These are phyloP conservation scores for Stereum hirsutum DNA, from an alignment of 1,284 basidiomycete genomes.

Conservation along the genomic window DNA sequence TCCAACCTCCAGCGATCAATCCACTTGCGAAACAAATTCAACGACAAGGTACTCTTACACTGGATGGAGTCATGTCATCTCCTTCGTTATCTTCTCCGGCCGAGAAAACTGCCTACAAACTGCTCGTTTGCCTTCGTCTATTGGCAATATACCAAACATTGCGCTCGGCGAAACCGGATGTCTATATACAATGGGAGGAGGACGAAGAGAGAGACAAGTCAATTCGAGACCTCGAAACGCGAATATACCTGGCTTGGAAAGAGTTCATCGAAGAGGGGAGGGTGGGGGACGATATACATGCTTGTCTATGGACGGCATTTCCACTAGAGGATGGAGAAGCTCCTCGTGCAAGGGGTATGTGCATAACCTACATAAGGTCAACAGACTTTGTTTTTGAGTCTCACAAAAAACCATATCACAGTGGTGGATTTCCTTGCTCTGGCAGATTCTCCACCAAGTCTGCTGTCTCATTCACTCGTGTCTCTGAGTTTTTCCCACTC, in stretches of 20 bases:
- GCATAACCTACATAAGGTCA: neutral
- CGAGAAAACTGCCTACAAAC: constrained; percentile 17
- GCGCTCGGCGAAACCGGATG: constrained; percentile 8
- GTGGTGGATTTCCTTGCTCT: constrained; percentile 35
- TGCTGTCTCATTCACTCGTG: constrained; percentile 33
- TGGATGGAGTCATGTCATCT: no score
- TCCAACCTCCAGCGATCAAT: no score
- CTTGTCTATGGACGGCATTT: constrained; percentile 20
- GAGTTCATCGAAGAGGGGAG: constrained; percentile 16
- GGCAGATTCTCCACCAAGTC: constrained; percentile 19
- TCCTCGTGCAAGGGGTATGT: constrained; percentile 23
- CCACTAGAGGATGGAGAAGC: constrained; percentile 17
- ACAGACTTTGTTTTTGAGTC: neutral
- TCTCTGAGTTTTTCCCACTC: constrained; percentile 27
- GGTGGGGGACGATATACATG: constrained; percentile 13
- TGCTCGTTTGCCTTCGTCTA: constrained; percentile 20
- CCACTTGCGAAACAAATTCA: no score
- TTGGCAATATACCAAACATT: constrained; percentile 4
- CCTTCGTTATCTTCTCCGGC: constrained; percentile 3
- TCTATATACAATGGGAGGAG: constrained; percentile 22
- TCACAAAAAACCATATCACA: constrained; percentile 12
- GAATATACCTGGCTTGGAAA: constrained; percentile 17
- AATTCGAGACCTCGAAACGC: constrained; percentile 12
- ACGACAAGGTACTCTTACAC: no score
- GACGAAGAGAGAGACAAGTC: constrained; percentile 9